These are phyloP conservation scores for Ceraceosorus guamensis DNA, from an alignment of 1,284 basidiomycete genomes.

Conservation along the genomic window DNA sequence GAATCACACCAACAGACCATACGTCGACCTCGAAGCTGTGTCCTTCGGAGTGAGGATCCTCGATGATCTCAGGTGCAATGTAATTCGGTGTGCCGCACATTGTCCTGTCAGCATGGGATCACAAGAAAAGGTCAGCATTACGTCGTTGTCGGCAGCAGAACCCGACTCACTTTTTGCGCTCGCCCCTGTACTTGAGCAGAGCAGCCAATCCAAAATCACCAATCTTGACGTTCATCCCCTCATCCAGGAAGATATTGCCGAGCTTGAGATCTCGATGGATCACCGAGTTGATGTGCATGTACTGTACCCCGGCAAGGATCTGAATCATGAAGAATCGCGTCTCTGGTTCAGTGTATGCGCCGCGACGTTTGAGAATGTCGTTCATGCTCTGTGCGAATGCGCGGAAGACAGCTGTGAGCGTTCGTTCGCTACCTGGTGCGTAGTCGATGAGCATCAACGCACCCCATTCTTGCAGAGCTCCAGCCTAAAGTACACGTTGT, in stretches of 20 bases:
- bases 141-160: too few relatives aligned
- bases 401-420: background rate
- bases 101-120: conserved; percentile 54
- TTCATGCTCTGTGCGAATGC: conserved; percentile 58
- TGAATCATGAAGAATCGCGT: conserved; percentile 87
- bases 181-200: conserved; percentile 88
- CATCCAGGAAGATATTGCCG: conserved; percentile 88
- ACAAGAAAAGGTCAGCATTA: conserved; percentile 2
- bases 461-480: conserved; percentile 82
- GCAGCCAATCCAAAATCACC: conserved; percentile 97
- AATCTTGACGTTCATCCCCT: conserved; percentile 88
- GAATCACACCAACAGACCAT: conserved; percentile 93
- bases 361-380: conserved; percentile 82
- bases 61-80: conserved; percentile 93
- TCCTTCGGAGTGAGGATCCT: conserved; percentile 69
- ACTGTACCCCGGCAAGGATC: conserved; percentile 87
- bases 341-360: conserved; percentile 85
- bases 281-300: conserved; percentile 86
- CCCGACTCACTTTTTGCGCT: conserved; percentile 78
- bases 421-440: too few relatives aligned
- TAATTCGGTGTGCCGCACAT: conserved; percentile 98
- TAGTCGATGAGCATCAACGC: too few relatives aligned
- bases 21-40: conserved; percentile 98
- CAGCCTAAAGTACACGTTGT: conserved; percentile 94
- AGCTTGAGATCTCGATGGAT: conserved; percentile 65